Conservation (phyloP, 345 rosid genomes). For the Hibiscus trionum region DNA sequence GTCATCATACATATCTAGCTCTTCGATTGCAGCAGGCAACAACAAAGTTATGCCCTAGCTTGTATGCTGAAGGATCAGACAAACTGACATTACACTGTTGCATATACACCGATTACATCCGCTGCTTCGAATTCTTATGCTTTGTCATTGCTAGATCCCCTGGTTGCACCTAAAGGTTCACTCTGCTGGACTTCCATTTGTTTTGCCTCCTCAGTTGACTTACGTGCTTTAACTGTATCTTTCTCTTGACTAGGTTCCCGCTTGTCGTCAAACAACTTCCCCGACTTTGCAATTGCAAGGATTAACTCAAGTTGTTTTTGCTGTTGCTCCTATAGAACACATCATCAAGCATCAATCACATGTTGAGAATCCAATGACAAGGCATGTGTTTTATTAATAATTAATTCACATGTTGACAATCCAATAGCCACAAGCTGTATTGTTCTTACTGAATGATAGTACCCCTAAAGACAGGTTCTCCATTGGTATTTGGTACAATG, state of each 20-base stretch:
- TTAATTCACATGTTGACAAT: not conserved
- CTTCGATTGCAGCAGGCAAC: not conserved
- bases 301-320: conserved; percentile 80
- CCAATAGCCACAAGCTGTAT: not conserved
- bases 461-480: not conserved
- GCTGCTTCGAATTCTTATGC: conserved; percentile 19
- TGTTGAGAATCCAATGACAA: not conserved
- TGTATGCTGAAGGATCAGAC: not conserved
- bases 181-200: conserved; percentile 27
- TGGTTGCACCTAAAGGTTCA: conserved; percentile 19
- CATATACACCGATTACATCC: not conserved
- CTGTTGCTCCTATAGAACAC: conserved; percentile 68
- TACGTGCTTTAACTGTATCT: conserved; percentile 21
- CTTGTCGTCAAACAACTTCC: conserved; percentile 49
- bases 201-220: conserved; percentile 19
- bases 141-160: conserved; percentile 27
- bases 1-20: conserved; percentile 1
- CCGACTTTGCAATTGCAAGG: conserved; percentile 61
- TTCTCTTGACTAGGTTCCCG: conserved; percentile 24
- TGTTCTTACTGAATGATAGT: not conserved
- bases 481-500: not conserved
- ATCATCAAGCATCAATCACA: conserved; percentile 7
- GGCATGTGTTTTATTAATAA: not conserved
- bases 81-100: not conserved
- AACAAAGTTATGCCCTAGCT: not conserved